phyloP scores from a whole-genome alignment of 148 eudicot species.

The Chenopodium suecicum region DNA sequence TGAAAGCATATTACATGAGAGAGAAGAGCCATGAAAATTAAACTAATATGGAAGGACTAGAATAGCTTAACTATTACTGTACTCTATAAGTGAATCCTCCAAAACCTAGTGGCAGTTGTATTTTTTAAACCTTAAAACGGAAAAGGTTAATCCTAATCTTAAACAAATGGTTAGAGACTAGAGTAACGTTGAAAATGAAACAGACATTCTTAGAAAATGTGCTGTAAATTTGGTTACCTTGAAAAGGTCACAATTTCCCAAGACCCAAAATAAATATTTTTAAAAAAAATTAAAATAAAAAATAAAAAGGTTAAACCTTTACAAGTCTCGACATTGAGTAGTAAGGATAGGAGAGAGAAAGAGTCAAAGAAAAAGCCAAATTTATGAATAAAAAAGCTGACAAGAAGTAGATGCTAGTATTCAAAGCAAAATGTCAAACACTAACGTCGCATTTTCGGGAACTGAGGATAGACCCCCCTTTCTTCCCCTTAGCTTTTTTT shows the following conservation, averaged over 20 bases:
- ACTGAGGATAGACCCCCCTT: neutral
- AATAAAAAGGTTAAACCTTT: neutral
- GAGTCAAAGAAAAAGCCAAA: constrained; percentile 36
- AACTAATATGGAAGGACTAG: too few species aligned
- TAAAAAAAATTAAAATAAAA: neutral
- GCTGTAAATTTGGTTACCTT: neutral
- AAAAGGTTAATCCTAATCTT: neutral
- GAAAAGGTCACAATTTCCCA: constrained; percentile 20
- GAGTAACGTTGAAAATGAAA: constrained; percentile 24
- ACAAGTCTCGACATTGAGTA: constrained; percentile 21
- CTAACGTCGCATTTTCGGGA: constrained; percentile 28
- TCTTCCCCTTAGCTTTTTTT: too few species aligned
- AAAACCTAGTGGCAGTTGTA: too few species aligned
- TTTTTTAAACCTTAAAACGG: too few species aligned
- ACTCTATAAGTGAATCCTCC: too few species aligned
- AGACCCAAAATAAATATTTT: neutral
- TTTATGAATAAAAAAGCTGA: constrained; percentile 13
- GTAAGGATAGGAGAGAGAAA: neutral
- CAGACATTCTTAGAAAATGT: constrained; percentile 20
- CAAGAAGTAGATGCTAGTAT: constrained; percentile 14
- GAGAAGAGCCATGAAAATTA: too few species aligned
- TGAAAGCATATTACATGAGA: too few species aligned
- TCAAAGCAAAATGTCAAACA: constrained; percentile 39
- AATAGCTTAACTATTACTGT: too few species aligned
- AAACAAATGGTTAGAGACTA: neutral